phyloP scores from a whole-genome alignment of 2,329 filamentous ascomycete genomes.

The Xylariaceae sp. region DNA sequence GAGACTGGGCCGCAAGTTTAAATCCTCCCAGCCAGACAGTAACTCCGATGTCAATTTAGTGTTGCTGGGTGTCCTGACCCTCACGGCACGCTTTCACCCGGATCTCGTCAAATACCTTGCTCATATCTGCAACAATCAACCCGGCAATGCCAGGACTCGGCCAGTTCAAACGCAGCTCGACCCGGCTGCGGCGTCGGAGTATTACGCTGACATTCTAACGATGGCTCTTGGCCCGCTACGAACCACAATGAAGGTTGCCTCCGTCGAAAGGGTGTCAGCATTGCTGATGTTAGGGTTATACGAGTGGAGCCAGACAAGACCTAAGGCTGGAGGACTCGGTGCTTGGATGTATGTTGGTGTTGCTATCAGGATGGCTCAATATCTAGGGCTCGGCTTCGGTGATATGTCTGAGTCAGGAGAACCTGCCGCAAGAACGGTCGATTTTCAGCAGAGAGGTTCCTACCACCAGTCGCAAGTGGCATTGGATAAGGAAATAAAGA shows the following conservation, averaged over 20 bases:
- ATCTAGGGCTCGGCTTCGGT: conserved; percentile 62
- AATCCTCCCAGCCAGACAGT: conserved; percentile 40
- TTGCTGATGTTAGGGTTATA: conserved; percentile 72
- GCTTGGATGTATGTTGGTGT: conserved; percentile 70
- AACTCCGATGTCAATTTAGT: conserved; percentile 58
- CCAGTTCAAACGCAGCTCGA: conserved; percentile 45
- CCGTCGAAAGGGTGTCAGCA: conserved; percentile 67
- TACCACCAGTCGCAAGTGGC: conserved; percentile 40
- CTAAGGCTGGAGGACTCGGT: conserved; percentile 53
- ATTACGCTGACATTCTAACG: conserved; percentile 63
- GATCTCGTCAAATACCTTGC: conserved; percentile 59
- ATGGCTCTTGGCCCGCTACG: conserved; percentile 52
- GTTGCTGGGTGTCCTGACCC: conserved; percentile 66
- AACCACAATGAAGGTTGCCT: conserved; percentile 52
- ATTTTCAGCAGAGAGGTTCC: conserved; percentile 25
- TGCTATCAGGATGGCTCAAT: conserved; percentile 66
- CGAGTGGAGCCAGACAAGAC: conserved; percentile 67
- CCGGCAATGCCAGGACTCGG: conserved; percentile 40
- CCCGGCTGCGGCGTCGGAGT: conserved; percentile 62
- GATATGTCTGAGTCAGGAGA: conserved; percentile 41
- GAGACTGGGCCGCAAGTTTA: conserved; percentile 48
- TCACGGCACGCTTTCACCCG: conserved; percentile 70
- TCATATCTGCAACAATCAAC: conserved; percentile 41
- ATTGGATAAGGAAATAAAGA: conserved; percentile 64
- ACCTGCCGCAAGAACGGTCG: conserved; percentile 17